Percentiles rank a stretch among this genome's conserved stretches.
Conservation (phyloP, 331 rosid species). For the Dryas integrifolia region DNA sequence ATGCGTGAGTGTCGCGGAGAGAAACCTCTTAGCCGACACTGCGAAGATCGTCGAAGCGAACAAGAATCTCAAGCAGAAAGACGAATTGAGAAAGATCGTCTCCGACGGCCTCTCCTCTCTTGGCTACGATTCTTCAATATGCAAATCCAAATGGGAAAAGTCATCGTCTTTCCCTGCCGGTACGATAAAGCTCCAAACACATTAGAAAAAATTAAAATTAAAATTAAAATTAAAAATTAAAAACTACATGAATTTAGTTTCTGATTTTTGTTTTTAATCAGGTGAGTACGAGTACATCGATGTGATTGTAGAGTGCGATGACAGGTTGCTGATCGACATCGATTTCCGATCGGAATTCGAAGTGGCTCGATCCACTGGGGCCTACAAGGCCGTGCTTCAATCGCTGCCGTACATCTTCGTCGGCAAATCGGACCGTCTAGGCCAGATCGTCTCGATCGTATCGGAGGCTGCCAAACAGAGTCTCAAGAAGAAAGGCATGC, state of each 20-base stretch:
- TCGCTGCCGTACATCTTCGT: constrained; percentile 77
- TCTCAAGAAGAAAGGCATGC: constrained; percentile 90
- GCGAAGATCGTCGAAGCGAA: constrained; percentile 76
- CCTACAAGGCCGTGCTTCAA: constrained; percentile 69
- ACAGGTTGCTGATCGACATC: constrained; percentile 63
- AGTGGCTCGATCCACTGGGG: constrained; percentile 73
- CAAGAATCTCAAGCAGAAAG: constrained; percentile 49
- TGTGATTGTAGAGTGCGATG: constrained; percentile 59
- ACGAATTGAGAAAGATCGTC: constrained; percentile 61
- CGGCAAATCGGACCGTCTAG: constrained; percentile 64
- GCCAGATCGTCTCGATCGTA: constrained; percentile 61
- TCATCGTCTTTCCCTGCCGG: constrained; percentile 57
- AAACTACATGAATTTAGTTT: constrained; percentile 3
- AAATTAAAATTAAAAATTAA: background rate
- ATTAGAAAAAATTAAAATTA: background rate
- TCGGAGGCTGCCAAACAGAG: constrained; percentile 82
- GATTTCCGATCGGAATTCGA: constrained; percentile 93
- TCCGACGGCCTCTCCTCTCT: constrained; percentile 55
- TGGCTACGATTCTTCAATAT: constrained; percentile 73
- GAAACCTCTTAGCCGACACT: constrained; percentile 67
- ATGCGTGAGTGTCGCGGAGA: constrained; percentile 66
- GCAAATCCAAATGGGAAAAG: constrained; percentile 91
- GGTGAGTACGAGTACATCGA: constrained; percentile 91
- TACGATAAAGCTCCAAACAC: constrained; percentile 20
- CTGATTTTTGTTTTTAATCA: constrained; percentile 24